phyloP scores from a whole-genome alignment of 2,329 filamentous ascomycete species.

The Colletotrichum simmondsii region DNA sequence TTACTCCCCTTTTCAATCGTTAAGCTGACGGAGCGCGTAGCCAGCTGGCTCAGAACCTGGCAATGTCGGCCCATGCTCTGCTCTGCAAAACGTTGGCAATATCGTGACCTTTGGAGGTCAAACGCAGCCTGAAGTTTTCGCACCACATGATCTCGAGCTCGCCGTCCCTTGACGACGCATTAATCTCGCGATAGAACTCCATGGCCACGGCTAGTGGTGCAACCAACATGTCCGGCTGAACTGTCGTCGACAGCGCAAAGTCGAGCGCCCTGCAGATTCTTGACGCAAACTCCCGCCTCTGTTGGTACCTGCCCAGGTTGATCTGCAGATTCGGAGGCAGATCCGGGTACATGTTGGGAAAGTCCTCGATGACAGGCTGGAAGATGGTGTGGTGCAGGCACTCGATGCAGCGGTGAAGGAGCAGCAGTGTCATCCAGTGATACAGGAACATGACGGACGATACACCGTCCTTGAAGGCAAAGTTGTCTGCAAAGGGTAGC shows the following conservation, averaged over 20 bases:
- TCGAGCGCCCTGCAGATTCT: conserved; percentile 64
- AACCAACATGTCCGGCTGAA: conserved; percentile 58
- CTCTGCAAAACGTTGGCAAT: conserved; percentile 51
- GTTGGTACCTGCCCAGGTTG: conserved; percentile 55
- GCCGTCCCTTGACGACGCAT: conserved; percentile 51
- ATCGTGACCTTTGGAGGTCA: conserved; percentile 53
- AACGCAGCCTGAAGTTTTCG: conserved; percentile 52
- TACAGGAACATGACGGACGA: conserved; percentile 61
- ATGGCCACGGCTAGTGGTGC: conserved; percentile 55
- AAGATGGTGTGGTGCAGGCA: conserved; percentile 55
- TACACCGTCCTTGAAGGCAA: conserved; percentile 56
- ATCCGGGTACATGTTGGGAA: conserved; percentile 50
- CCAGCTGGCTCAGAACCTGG: conserved; percentile 30
- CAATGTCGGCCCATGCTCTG: conserved; percentile 50
- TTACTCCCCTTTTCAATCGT: not conserved
- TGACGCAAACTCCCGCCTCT: conserved; percentile 56
- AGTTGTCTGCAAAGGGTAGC: conserved; percentile 57
- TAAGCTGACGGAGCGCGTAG: not conserved
- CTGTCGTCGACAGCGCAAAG: conserved; percentile 53
- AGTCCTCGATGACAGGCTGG: conserved; percentile 54
- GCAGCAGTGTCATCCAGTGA: conserved; percentile 64
- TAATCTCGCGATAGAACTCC: conserved; percentile 54
- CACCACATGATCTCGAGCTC: conserved; percentile 60
- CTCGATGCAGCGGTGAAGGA: conserved; percentile 61
- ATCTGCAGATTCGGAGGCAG: conserved; percentile 51